phyloP scores from a whole-genome alignment of 352 stramenopile genomes.

The Globisporangium irregulare region DNA sequence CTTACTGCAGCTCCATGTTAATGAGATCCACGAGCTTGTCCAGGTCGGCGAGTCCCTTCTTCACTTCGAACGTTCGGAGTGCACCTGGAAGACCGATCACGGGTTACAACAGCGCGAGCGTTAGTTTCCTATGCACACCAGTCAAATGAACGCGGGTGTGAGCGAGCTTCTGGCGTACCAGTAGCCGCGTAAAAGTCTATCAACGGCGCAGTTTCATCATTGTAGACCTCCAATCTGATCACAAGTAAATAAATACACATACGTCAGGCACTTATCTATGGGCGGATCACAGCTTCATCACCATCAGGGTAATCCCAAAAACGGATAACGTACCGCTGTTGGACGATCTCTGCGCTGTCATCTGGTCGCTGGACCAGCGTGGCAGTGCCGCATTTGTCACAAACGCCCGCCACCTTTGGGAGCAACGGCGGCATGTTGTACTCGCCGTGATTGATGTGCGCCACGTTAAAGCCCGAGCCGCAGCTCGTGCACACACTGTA shows the following conservation, averaged over 20 bases:
- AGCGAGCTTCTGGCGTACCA: constrained; percentile 19
- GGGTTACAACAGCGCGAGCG: neutral
- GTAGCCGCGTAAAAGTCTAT: constrained; percentile 84
- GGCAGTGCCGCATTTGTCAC: constrained; percentile 70
- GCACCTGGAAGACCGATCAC: constrained; percentile 19
- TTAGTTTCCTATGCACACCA: neutral
- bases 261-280: neutral
- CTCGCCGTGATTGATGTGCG: constrained; percentile 81
- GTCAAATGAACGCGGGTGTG: neutral
- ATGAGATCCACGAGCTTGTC: constrained; percentile 75
- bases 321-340: constrained; percentile 42
- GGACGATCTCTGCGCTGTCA: constrained; percentile 78
- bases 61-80: constrained; percentile 83
- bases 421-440: constrained; percentile 90
- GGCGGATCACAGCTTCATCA: neutral
- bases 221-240: constrained; percentile 82
- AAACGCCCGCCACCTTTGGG: constrained; percentile 79
- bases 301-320: neutral
- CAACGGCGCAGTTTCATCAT: constrained; percentile 82
- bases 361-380: constrained; percentile 81
- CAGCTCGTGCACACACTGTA: constrained; percentile 78
- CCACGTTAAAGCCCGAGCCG: constrained; percentile 86
- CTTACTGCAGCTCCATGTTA: constrained; percentile 39
- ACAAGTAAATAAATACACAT: neutral
- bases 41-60: constrained; percentile 80